phyloP scores from a whole-genome alignment of 257 asterid species.

The Solanum okadae region DNA sequence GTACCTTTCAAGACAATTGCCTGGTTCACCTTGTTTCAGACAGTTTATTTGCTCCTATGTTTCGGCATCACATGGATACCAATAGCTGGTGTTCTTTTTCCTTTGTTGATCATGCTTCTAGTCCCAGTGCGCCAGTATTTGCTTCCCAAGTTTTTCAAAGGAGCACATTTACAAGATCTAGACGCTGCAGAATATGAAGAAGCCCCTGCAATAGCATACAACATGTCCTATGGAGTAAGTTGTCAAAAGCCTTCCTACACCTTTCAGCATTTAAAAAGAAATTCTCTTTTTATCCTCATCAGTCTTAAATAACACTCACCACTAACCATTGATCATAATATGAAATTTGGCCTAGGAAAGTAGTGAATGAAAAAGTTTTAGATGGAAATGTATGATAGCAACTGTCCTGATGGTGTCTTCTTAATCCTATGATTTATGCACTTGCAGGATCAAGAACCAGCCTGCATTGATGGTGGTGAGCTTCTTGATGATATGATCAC shows the following conservation, averaged over 20 bases:
- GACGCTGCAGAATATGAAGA: conserved; percentile 98
- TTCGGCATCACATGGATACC: conserved; percentile 98
- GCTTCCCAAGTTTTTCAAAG: conserved; percentile 85
- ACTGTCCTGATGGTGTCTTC: neutral
- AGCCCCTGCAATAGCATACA: conserved; percentile 65
- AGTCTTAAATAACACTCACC: neutral
- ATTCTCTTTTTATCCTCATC: neutral
- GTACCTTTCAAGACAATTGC: conserved; percentile 91
- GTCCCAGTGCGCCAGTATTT: conserved; percentile 84
- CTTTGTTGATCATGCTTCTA: conserved; percentile 84
- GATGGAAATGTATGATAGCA: neutral
- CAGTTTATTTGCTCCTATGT: conserved; percentile 71
- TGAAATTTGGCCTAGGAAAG: neutral
- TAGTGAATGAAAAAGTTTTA: neutral
- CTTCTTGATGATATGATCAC: conserved; percentile 71
- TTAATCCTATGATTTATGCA: neutral
- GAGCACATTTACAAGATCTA: conserved; percentile 76
- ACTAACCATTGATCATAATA: neutral
- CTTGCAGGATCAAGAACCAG: conserved; percentile 42
- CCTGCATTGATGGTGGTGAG: conserved; percentile 46
- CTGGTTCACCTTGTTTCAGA: conserved; percentile 79
- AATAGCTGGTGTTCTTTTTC: conserved; percentile 90
- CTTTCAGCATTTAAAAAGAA: neutral
- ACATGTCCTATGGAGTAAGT: conserved; percentile 57
- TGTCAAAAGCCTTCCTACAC: neutral